Conservation (phyloP, 768 basidiomycete species). For the Russula vinacea region DNA sequence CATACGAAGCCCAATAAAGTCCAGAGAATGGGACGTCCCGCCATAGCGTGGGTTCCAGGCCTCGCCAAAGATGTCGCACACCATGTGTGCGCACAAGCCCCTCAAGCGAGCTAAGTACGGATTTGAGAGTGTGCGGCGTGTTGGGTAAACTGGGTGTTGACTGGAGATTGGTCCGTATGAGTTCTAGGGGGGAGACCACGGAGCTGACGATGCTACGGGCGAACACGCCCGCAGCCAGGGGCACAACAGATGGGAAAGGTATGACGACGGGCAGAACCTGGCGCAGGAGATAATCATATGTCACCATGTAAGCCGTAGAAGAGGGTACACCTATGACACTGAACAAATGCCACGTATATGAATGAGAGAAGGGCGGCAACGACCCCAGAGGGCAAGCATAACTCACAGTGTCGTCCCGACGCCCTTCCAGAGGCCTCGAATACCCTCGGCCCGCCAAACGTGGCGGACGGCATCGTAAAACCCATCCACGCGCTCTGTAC, state of each 20-base stretch:
- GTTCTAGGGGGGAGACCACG: slow-evolving; percentile 82
- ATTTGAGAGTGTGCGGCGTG: slow-evolving; percentile 72
- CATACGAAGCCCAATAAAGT: slow-evolving; percentile 95
- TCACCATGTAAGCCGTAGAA: slow-evolving; percentile 90
- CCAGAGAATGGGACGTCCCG: slow-evolving; percentile 97
- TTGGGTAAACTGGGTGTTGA: slow-evolving; percentile 71
- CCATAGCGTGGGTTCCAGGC: slow-evolving; percentile 90
- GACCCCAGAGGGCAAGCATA: neutral
- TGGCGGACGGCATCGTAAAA: slow-evolving; percentile 82
- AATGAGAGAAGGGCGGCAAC: slow-evolving; percentile 28
- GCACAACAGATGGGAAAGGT: slow-evolving; percentile 53
- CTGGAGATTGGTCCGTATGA: slow-evolving; percentile 90
- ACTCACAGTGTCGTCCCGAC: slow-evolving; percentile 85
- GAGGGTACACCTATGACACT: slow-evolving; percentile 91
- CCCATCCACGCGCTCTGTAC: slow-evolving; percentile 72
- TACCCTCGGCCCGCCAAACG: slow-evolving; percentile 78
- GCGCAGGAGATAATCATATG: slow-evolving; percentile 83
- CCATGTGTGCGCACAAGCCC: slow-evolving; percentile 62
- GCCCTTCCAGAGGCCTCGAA: slow-evolving; percentile 92
- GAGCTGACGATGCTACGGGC: slow-evolving; percentile 80
- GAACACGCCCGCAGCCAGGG: slow-evolving; percentile 77
- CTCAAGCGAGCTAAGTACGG: slow-evolving; percentile 64
- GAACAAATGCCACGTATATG: slow-evolving; percentile 26
- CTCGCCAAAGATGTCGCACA: slow-evolving; percentile 76
- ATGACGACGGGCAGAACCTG: slow-evolving; percentile 59